phyloP scores from a whole-genome alignment of 2,329 filamentous ascomycete species.

The Pseudopithomyces maydicus region DNA sequence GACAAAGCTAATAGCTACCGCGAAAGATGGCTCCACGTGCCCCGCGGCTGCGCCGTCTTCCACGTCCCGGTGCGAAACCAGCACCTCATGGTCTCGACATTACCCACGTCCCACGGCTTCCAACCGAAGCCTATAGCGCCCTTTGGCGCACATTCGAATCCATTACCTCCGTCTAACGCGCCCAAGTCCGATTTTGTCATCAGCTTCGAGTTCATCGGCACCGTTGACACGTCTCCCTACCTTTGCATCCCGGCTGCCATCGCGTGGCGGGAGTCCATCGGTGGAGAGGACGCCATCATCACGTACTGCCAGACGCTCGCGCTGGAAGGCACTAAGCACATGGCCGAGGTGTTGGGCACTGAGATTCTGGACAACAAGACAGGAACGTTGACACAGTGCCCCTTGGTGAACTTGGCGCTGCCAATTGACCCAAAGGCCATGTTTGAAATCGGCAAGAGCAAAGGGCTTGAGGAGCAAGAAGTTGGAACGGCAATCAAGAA shows the following conservation, averaged over 20 bases:
- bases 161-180: conserved; percentile 19
- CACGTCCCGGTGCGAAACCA: conserved; percentile 81
- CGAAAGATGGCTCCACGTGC: conserved; percentile 79
- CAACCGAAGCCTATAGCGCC: conserved; percentile 51
- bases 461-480: conserved; percentile 21
- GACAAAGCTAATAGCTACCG: neutral
- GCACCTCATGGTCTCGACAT: conserved; percentile 70
- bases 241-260: conserved; percentile 74
- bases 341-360: conserved; percentile 70
- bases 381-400: conserved; percentile 67
- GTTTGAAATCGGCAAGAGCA: conserved; percentile 18
- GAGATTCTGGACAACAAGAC: conserved; percentile 71
- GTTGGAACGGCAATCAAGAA: conserved; percentile 40
- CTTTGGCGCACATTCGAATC: conserved; percentile 9
- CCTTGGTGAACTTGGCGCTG: conserved; percentile 74
- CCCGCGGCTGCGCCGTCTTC: conserved; percentile 79
- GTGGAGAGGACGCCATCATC: conserved; percentile 74
- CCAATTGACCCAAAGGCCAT: conserved; percentile 60
- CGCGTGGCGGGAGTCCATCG: conserved; percentile 70
- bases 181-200: conserved; percentile 65
- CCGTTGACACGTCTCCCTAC: conserved; percentile 73
- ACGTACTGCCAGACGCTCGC: conserved; percentile 68
- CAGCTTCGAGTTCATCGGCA: conserved; percentile 79
- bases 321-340: conserved; percentile 63
- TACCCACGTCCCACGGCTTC: conserved; percentile 84